phyloP scores from a whole-genome alignment of 768 basidiomycete genomes.

The Scleroderma bovista region DNA sequence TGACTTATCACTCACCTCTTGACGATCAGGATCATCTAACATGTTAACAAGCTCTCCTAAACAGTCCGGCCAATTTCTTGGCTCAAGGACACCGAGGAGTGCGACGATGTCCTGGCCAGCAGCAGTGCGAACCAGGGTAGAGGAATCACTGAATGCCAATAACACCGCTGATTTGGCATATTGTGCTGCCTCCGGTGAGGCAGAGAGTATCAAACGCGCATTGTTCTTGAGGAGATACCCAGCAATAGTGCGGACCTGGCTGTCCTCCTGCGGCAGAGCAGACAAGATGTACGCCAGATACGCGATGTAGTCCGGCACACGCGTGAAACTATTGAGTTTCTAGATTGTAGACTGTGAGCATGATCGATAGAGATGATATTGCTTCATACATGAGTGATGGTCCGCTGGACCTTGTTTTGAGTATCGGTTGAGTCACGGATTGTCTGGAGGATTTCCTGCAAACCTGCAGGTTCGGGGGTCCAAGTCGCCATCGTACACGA shows the following conservation, averaged over 20 bases:
- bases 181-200: conserved; percentile 57
- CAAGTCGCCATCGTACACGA: conserved; percentile 59
- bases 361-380: conserved; percentile 13
- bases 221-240: conserved; percentile 98
- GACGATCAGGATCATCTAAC: conserved; percentile 73
- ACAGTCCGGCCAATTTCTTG: conserved; percentile 94
- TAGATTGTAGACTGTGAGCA: conserved; percentile 29
- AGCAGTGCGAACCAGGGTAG: conserved; percentile 88
- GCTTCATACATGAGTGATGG: conserved; percentile 71
- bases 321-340: conserved; percentile 86
- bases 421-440: conserved; percentile 88
- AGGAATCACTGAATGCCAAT: conserved; percentile 73
- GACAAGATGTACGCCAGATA: conserved; percentile 95
- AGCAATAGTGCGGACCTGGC: conserved; percentile 91
- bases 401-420: conserved; percentile 64
- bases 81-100: conserved; percentile 82
- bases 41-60: conserved; percentile 77
- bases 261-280: conserved; percentile 74
- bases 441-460: conserved; percentile 89
- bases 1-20: conserved; percentile 64
- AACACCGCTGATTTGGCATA: conserved; percentile 76
- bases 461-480: conserved; percentile 78
- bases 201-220: conserved; percentile 67
- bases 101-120: conserved; percentile 91
- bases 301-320: conserved; percentile 88